Base-by-base conservation (phyloP, 345 rosid species). In the Alliaria petiolata region DNA sequence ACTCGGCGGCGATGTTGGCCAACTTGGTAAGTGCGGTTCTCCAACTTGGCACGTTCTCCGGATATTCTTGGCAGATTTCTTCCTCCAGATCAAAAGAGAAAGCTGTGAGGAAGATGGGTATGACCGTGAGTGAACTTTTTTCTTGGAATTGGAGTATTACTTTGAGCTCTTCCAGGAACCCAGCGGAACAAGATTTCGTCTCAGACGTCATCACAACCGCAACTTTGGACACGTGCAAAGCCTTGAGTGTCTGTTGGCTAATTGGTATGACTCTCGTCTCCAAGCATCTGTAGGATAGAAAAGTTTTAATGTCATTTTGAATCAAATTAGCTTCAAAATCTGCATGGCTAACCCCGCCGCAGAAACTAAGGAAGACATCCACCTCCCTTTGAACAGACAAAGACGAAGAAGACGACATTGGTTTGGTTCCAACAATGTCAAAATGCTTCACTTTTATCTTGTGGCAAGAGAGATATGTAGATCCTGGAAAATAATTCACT, bases 341-440 rank as follows among this genome's bases (percentile, higher is more conserved):
- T n/a, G n/a, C 34, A 14, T 60, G 19, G 8, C 20, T 5, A 22
- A 5, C 1, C 13, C 12, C 8, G 47, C 34, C 7, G 47, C 34
- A 13, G 49, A 31, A 62, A 30, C 68, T 63, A 7, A 63, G 42
- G 68, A 45, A 46, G 54, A 63, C 68, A 19, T 46, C 68, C 43
- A 33, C 12, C 26, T 45, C 17, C 7, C 17, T 45, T 28, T 6
- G 38, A 4, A 11, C 4, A 8, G 30, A 19, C 62, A 34, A 55
- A 55, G 22, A 34, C n/a, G n/a, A n/a, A 47, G 54, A 49, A 20
- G 61, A 55, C 33, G 25, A 33, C 61, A 57, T 34, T 44, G 68
- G 12, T 61, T 31, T 63, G 49, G 49, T 59, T 56, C 14, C 25
- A n/a, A n/a, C n/a, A n/a, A n/a, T n/a, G n/a, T n/a, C n/a, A n/a